A percentile compares a stretch with the other conserved stretches of the same genome.
Conservation (phyloP, 2,329 filamentous ascomycete genomes). For the Cordyceps farinosa region DNA sequence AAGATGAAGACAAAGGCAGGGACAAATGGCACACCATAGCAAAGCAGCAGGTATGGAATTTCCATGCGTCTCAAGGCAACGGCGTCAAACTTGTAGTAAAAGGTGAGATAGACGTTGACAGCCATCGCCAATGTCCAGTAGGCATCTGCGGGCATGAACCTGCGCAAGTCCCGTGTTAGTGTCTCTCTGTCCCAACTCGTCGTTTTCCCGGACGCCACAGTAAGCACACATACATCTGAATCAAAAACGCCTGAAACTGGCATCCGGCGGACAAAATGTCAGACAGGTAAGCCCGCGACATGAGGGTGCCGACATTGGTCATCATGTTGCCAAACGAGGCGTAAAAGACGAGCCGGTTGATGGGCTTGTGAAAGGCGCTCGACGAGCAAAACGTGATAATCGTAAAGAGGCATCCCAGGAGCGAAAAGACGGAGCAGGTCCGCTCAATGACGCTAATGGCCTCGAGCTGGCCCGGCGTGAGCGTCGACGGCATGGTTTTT, state of each 20-base stretch:
- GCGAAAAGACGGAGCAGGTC: slow-evolving; percentile 64
- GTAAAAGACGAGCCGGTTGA: slow-evolving; percentile 81
- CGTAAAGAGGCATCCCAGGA: slow-evolving; percentile 68
- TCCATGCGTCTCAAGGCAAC: slow-evolving; percentile 63
- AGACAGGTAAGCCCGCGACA: slow-evolving; percentile 59
- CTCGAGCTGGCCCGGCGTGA: slow-evolving; percentile 39
- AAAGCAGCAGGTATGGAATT: slow-evolving; percentile 63
- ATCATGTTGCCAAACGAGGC: slow-evolving; percentile 79
- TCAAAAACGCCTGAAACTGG: slow-evolving; percentile 72
- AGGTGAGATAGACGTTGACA: slow-evolving; percentile 76
- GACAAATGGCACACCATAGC: slow-evolving; percentile 71
- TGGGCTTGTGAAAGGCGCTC: slow-evolving; percentile 74
- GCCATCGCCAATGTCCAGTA: slow-evolving; percentile 81
- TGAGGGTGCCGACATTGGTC: slow-evolving; percentile 71
- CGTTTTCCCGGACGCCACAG: background rate
- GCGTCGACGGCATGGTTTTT: slow-evolving; percentile 1
- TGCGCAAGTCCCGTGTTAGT: slow-evolving; percentile 31
- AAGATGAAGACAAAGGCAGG: slow-evolving; percentile 67
- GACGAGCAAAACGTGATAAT: slow-evolving; percentile 67
- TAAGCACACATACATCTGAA: slow-evolving; percentile 65
- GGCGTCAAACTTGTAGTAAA: slow-evolving; percentile 70
- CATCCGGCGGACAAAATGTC: slow-evolving; percentile 51
- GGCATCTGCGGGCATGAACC: slow-evolving; percentile 75
- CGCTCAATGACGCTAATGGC: slow-evolving; percentile 63
- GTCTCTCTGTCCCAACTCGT: background rate